A percentile compares a stretch with the other conserved stretches of the same genome.
Evolutionary conservation across 306 rosid species (phyloP).

Genomic region (Dicorynia guianensis): DNA sequence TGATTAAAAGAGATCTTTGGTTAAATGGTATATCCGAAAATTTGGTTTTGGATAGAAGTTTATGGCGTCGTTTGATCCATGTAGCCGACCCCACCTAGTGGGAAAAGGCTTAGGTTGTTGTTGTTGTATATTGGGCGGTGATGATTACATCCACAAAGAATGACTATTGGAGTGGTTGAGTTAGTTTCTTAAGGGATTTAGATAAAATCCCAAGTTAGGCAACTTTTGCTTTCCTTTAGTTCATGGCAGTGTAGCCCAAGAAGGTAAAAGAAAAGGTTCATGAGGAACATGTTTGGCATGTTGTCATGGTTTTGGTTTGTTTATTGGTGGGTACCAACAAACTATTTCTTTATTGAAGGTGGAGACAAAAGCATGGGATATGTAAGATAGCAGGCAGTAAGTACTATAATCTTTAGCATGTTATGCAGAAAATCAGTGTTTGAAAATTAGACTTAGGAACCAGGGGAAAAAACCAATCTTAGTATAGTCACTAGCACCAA

Average conservation of each 20-base stretch:
- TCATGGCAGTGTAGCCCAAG: constrained; percentile 9
- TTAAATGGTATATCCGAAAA: too few species aligned
- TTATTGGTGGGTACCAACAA: constrained; percentile 52
- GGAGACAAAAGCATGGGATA: constrained; percentile 33
- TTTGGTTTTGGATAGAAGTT: too few species aligned
- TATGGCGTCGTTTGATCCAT: too few species aligned
- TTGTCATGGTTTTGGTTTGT: constrained; percentile 27
- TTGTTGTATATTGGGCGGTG: constrained; percentile 40
- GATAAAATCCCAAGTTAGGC: constrained; percentile 29
- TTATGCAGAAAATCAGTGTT: constrained; percentile 17
- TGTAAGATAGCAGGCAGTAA: not conserved
- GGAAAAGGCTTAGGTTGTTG: too few species aligned
- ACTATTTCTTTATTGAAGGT: constrained; percentile 32
- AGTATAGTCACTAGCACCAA: constrained; percentile 66
- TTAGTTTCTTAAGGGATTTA: constrained; percentile 39
- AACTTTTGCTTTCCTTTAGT: constrained; percentile 49
- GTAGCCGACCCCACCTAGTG: too few species aligned
- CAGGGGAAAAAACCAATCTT: constrained; percentile 91
- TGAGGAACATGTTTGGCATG: constrained; percentile 42
- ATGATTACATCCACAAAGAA: constrained; percentile 55
- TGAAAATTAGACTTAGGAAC: constrained; percentile 63
- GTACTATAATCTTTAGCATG: constrained; percentile 23
- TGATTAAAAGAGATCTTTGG: too few species aligned
- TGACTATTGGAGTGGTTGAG: constrained; percentile 42
- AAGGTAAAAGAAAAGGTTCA: constrained; percentile 16